Percentiles rank a stretch among this genome's conserved stretches.
These are phyloP conservation scores for Mycena galericulata DNA, from an alignment of 768 basidiomycete genomes.

Conservation along the genomic window DNA sequence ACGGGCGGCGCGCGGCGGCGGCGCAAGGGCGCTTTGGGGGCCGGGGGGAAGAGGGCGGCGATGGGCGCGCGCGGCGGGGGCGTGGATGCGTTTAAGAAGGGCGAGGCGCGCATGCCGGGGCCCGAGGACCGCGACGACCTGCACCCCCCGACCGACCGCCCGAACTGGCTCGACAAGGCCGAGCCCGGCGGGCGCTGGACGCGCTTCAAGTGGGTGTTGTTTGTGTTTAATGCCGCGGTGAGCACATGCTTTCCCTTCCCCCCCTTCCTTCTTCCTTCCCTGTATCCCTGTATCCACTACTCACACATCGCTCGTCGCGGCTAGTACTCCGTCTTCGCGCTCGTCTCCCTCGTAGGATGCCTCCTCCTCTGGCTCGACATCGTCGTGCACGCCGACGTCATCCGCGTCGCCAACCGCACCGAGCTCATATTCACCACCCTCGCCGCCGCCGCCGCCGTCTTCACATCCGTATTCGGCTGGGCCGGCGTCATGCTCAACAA, in stretches of 20 bases:
- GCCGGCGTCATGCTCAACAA: slow-evolving; percentile 43
- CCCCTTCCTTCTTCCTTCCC: not conserved
- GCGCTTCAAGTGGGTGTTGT: slow-evolving; percentile 31
- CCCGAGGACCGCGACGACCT: slow-evolving; percentile 32
- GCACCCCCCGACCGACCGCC: not conserved
- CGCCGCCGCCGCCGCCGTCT: slow-evolving; percentile 46
- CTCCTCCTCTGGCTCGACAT: slow-evolving; percentile 29
- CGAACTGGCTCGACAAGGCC: slow-evolving; percentile 18
- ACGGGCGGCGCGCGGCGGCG: slow-evolving; percentile 12
- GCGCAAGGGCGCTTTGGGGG: too few species aligned
- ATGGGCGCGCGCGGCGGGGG: slow-evolving; percentile 27
- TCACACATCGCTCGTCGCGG: too few species aligned
- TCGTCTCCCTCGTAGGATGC: slow-evolving; percentile 1
- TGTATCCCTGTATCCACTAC: not conserved
- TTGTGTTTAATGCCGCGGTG: slow-evolving; percentile 23
- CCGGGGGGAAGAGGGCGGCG: not conserved
- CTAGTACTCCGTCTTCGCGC: slow-evolving; percentile 18
- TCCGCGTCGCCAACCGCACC: slow-evolving; percentile 48
- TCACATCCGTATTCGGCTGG: slow-evolving; percentile 45
- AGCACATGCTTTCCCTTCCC: not conserved
- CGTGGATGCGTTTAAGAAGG: slow-evolving; percentile 26
- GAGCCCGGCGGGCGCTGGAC: slow-evolving; percentile 27
- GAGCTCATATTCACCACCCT: slow-evolving; percentile 51
- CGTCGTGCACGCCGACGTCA: slow-evolving; percentile 31
- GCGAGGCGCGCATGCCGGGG: slow-evolving; percentile 29